Evolutionary conservation across 2,329 filamentous ascomycete genomes (phyloP).

Genomic region (Elsinoe batatas): DNA sequence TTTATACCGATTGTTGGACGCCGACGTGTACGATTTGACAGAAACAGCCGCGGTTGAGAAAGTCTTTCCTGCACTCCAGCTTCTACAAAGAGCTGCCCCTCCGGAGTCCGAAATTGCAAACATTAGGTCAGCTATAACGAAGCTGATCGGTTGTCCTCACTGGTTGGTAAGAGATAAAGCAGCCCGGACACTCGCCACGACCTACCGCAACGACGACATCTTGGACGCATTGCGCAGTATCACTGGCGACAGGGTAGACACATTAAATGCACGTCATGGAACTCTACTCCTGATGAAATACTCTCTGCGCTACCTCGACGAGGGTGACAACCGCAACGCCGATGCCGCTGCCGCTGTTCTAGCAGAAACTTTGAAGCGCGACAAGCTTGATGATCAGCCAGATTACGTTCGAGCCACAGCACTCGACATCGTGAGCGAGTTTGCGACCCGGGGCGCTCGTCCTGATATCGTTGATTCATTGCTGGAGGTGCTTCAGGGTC

Average conservation of each 20-base stretch:
- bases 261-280: slow-evolving; percentile 27
- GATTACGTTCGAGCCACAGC: not conserved
- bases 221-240: not conserved
- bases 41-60: slow-evolving; percentile 42
- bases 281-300: slow-evolving; percentile 24
- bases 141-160: slow-evolving; percentile 56
- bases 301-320: slow-evolving; percentile 4
- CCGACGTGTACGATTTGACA: slow-evolving; percentile 4
- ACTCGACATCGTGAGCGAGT: not conserved
- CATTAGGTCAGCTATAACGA: slow-evolving; percentile 49
- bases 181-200: slow-evolving; percentile 52
- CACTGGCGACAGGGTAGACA: not conserved
- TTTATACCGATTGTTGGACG: slow-evolving; percentile 50
- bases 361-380: not conserved
- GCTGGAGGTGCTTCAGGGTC: not conserved
- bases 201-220: slow-evolving; percentile 20
- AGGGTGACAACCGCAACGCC: no score
- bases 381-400: slow-evolving; percentile 4
- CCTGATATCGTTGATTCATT: not conserved
- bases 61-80: slow-evolving; percentile 74
- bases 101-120: slow-evolving; percentile 47
- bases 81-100: slow-evolving; percentile 61
- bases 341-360: not conserved
- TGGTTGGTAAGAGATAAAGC: slow-evolving; percentile 80
- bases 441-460: no score